Conservation (phyloP, 805 yeast genomes). For the Danielia reshetovae region DNA sequence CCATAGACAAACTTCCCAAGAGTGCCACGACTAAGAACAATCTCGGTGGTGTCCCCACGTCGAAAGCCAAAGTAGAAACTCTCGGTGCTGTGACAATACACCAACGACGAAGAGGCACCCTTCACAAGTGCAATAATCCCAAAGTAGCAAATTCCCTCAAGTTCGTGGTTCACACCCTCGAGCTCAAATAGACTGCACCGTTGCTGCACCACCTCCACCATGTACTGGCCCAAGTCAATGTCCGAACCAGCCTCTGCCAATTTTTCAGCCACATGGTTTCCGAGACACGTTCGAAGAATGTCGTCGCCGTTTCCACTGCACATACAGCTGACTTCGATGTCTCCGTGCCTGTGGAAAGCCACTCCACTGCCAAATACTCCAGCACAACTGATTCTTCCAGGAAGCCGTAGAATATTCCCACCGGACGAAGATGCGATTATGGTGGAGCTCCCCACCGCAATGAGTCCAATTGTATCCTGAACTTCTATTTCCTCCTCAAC, state of each 20-base stretch:
- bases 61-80: slow-evolving; percentile 23
- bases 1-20: slow-evolving; percentile 13
- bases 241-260: background rate
- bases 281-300: slow-evolving; percentile 42
- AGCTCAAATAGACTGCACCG: slow-evolving; percentile 8
- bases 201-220: slow-evolving; percentile 16
- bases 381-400: slow-evolving; percentile 54
- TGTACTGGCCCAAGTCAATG: slow-evolving; percentile 14
- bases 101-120: slow-evolving; percentile 4
- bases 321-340: slow-evolving; percentile 26
- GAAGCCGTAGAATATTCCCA: slow-evolving; percentile 47
- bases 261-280: slow-evolving; percentile 18
- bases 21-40: slow-evolving; percentile 11
- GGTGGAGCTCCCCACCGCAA: slow-evolving; percentile 16
- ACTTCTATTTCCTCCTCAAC: slow-evolving; percentile 9
- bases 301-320: slow-evolving; percentile 61
- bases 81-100: slow-evolving; percentile 18
- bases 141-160: slow-evolving; percentile 21
- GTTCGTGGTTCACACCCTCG: slow-evolving; percentile 10
- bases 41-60: slow-evolving; percentile 11
- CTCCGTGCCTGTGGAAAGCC: slow-evolving; percentile 18
- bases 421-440: slow-evolving; percentile 46
- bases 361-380: slow-evolving; percentile 46
- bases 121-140: slow-evolving; percentile 25
- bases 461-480: slow-evolving; percentile 46